Evolutionary conservation across 2,329 filamentous ascomycete species (phyloP).

Genomic region (Sclerotinia subarctica): DNA sequence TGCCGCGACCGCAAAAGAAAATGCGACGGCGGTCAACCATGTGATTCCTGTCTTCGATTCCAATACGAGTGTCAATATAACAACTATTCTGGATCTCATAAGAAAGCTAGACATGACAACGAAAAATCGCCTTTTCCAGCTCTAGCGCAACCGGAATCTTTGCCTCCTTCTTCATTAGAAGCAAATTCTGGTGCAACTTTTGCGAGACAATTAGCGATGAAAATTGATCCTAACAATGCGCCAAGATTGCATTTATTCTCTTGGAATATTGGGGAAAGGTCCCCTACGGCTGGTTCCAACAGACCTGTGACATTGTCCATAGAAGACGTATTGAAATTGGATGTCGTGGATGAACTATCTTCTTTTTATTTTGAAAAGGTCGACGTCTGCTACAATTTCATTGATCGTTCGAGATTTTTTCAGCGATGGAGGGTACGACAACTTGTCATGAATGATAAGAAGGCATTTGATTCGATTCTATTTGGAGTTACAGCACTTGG

Average conservation of each 20-base stretch:
- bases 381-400: constrained; percentile 14
- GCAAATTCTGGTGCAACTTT: constrained; percentile 4
- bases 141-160: background rate
- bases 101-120: background rate
- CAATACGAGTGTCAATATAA: constrained; percentile 7
- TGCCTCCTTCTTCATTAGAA: constrained; percentile 2
- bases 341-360: constrained; percentile 26
- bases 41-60: constrained; percentile 10
- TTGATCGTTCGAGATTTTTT: constrained; percentile 8
- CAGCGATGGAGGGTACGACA: constrained; percentile 12
- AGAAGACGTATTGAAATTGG: background rate
- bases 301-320: background rate
- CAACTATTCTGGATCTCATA: background rate
- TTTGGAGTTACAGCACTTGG: constrained; percentile 38
- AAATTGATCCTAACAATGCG: constrained; percentile 28
- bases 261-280: constrained; percentile 39
- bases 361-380: constrained; percentile 29
- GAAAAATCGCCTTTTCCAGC: background rate
- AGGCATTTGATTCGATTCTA: constrained; percentile 39
- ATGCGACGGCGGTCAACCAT: constrained; percentile 13
- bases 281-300: too few species aligned
- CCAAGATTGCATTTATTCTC: constrained; percentile 40
- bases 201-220: background rate
- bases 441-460: constrained; percentile 25
- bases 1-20: constrained; percentile 16